Evolutionary conservation across 352 stramenopile species (phyloP).

Genomic region (Phytopythium delawarense): DNA sequence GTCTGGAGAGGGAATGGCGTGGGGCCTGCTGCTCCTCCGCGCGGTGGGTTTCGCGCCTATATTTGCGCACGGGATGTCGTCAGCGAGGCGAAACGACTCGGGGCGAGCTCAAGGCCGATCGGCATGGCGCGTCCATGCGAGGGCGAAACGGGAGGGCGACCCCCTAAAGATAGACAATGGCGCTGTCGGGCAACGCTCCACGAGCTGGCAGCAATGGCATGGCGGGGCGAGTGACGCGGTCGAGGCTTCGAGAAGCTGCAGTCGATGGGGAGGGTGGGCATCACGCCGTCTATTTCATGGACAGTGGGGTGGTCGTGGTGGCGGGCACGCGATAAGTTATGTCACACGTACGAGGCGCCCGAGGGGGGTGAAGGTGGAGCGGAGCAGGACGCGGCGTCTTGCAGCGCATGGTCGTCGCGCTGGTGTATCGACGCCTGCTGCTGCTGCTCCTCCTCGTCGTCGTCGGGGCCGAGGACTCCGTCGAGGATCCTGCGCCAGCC

Average conservation of each 20-base stretch:
- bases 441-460: constrained; percentile 22
- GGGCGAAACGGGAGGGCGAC: not conserved
- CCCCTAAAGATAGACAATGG: not conserved
- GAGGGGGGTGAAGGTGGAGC: not conserved
- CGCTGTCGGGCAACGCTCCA: too few species aligned
- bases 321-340: constrained; percentile 5
- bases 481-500: constrained; percentile 62
- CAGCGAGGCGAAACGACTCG: not conserved
- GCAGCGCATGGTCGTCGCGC: constrained; percentile 9
- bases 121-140: not conserved
- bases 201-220: too few species aligned
- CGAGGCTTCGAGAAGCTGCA: not conserved
- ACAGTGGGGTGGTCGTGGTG: not conserved
- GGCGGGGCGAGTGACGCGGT: too few species aligned
- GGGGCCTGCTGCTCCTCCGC: not conserved
- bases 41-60: not conserved
- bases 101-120: not conserved
- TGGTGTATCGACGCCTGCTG: constrained; percentile 1
- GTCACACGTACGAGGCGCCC: constrained; percentile 9
- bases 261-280: not conserved
- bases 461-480: constrained; percentile 28
- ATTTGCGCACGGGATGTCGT: not conserved
- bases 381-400: too few species aligned
- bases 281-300: constrained; percentile 9
- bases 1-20: not conserved